These are phyloP conservation scores for Xerocomus tenax DNA, from an alignment of 1,284 basidiomycete species.

Conservation along the genomic window DNA sequence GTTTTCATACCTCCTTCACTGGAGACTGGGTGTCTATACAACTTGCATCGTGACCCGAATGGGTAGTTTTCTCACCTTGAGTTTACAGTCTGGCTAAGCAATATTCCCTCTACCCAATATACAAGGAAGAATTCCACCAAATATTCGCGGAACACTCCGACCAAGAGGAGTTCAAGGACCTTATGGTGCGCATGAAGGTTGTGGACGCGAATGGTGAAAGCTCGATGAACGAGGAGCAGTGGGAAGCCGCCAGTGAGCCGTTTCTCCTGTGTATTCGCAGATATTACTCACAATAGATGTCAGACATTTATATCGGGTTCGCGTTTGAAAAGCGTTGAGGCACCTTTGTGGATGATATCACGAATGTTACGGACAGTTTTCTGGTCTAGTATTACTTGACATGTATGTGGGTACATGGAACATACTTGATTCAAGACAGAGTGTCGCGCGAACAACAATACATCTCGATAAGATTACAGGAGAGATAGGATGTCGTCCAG, in stretches of 20 bases:
- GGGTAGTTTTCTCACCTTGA: slow-evolving; percentile 11
- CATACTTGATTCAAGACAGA: not conserved
- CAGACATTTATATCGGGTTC: slow-evolving; percentile 80
- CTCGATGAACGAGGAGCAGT: slow-evolving; percentile 86
- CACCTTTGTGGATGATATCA: not conserved
- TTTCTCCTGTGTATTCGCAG: not conserved
- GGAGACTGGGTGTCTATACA: not conserved
- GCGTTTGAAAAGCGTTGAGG: slow-evolving; percentile 65
- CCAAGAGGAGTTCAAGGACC: slow-evolving; percentile 65
- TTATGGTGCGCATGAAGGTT: slow-evolving; percentile 84
- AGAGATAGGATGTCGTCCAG: slow-evolving; percentile 20
- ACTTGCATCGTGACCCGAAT: not conserved
- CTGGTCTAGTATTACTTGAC: slow-evolving; percentile 1
- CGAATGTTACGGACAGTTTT: not conserved
- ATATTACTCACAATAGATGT: slow-evolving; percentile 3
- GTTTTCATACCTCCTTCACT: not conserved
- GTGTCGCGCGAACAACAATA: slow-evolving; percentile 13
- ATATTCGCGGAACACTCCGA: slow-evolving; percentile 74
- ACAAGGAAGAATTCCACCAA: slow-evolving; percentile 84
- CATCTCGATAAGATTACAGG: slow-evolving; percentile 26
- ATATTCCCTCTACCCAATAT: slow-evolving; percentile 68
- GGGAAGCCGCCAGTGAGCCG: slow-evolving; percentile 89
- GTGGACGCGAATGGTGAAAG: slow-evolving; percentile 76
- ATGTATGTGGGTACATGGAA: not conserved
- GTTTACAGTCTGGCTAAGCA: slow-evolving; percentile 68